These are phyloP conservation scores for Pythium coloratum DNA, from an alignment of 352 stramenopile species.

Conservation along the genomic window DNA sequence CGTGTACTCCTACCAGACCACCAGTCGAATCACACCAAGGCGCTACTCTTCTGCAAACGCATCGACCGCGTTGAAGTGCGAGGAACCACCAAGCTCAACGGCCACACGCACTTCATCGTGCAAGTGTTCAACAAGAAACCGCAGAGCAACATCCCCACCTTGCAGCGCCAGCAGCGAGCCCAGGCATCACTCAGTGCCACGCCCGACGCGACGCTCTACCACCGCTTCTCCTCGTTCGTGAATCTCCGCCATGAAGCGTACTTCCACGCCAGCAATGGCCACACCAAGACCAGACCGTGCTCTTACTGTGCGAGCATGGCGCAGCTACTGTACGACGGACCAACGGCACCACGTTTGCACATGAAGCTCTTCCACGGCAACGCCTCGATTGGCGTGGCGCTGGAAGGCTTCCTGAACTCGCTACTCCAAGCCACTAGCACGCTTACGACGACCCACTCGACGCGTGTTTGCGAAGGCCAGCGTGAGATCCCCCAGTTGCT, in stretches of 20 bases:
- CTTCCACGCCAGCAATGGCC: conserved; percentile 15
- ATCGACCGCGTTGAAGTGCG: conserved; percentile 55
- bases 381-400: not conserved
- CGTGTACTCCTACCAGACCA: conserved; percentile 2
- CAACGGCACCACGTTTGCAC: conserved; percentile 8
- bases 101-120: conserved; percentile 47
- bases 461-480: conserved; percentile 11
- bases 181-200: not conserved
- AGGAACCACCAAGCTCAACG: conserved; percentile 44
- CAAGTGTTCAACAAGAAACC: conserved; percentile 44
- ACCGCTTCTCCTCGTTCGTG: conserved; percentile 19
- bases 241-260: conserved; percentile 24
- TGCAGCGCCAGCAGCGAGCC: too few relatives aligned
- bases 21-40: conserved; percentile 6
- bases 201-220: conserved; percentile 3
- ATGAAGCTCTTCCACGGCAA: conserved; percentile 17
- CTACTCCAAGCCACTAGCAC: not conserved
- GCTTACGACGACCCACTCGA: not conserved
- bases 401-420: conserved; percentile 18
- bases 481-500: conserved; percentile 17
- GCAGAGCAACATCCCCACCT: conserved; percentile 26
- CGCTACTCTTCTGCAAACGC: conserved; percentile 35
- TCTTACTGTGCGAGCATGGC: conserved; percentile 9
- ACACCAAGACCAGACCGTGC: conserved; percentile 1
- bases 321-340: conserved; percentile 4